Conservation (phyloP, 345 rosid species). For the Brassica carinata region DNA sequence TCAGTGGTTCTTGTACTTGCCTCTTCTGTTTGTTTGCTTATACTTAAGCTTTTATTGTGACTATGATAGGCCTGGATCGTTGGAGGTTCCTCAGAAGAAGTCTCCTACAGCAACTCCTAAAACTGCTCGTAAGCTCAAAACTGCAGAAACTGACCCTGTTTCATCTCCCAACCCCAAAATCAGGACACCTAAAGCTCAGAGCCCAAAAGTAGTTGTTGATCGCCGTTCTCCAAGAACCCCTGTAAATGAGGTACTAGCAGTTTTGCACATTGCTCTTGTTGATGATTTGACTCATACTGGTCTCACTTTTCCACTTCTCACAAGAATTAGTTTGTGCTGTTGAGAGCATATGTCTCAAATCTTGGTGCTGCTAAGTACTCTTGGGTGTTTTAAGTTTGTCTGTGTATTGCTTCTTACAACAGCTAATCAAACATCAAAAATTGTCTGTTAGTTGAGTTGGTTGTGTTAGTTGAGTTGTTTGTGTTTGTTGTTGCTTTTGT, state of each 20-base stretch:
- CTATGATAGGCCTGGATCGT: slow-evolving; percentile 50
- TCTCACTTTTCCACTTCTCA: background rate
- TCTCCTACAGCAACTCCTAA: slow-evolving; percentile 63
- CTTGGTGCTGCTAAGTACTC: background rate
- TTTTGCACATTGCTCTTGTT: slow-evolving; percentile 11
- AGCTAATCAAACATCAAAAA: slow-evolving; percentile 3
- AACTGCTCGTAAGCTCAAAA: slow-evolving; percentile 70
- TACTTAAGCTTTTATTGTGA: slow-evolving; percentile 4
- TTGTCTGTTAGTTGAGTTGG: background rate
- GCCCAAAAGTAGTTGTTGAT: slow-evolving; percentile 65
- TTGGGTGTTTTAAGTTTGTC: background rate
- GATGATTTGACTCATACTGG: background rate
- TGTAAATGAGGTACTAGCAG: slow-evolving; percentile 64
- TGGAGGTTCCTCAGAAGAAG: slow-evolving; percentile 70
- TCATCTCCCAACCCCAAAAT: slow-evolving; percentile 54
- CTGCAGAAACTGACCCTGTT: slow-evolving; percentile 50
- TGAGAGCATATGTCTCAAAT: background rate
- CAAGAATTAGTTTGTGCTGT: background rate
- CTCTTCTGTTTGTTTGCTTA: slow-evolving; percentile 20
- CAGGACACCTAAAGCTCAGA: slow-evolving; percentile 67
- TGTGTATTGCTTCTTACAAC: background rate
- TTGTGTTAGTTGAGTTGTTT: background rate
- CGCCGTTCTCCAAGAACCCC: slow-evolving; percentile 74
- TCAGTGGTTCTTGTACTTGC: background rate
- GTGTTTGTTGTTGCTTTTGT: slow-evolving; percentile 5